phyloP scores from a whole-genome alignment of 495 filamentous ascomycete species.

The Aspergillus bridgeri region DNA sequence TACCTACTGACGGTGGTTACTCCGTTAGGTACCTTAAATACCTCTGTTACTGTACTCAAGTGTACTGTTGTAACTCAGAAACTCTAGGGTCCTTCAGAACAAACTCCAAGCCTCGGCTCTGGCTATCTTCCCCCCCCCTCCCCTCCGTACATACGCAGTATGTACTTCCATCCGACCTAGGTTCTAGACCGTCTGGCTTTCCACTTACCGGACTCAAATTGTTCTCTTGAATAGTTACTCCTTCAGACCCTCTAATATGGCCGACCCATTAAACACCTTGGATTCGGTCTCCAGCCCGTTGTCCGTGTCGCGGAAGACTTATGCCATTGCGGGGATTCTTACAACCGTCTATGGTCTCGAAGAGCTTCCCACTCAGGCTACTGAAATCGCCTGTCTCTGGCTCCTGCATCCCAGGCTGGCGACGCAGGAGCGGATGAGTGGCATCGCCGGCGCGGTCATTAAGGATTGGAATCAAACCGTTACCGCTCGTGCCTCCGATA shows the following conservation, averaged over 20 bases:
- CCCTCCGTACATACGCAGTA: too few species aligned
- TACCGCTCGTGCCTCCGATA: slow-evolving; percentile 22
- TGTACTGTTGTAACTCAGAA: too few species aligned
- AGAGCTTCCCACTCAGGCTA: slow-evolving; percentile 54
- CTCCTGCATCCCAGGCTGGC: slow-evolving; percentile 76
- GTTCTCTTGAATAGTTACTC: background rate
- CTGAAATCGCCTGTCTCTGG: slow-evolving; percentile 72
- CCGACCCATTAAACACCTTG: slow-evolving; percentile 36
- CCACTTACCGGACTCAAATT: too few species aligned
- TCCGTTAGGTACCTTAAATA: too few species aligned
- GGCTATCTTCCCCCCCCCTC: too few species aligned
- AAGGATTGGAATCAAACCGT: slow-evolving; percentile 53
- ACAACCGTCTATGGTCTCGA: slow-evolving; percentile 74
- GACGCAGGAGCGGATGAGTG: slow-evolving; percentile 66
- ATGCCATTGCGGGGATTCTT: slow-evolving; percentile 71
- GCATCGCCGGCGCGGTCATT: slow-evolving; percentile 53
- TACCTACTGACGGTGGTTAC: too few species aligned
- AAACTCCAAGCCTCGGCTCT: too few species aligned
- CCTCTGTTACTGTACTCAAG: too few species aligned
- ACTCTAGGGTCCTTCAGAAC: too few species aligned
- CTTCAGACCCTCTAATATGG: too few species aligned
- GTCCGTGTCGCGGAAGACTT: slow-evolving; percentile 55
- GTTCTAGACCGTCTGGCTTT: too few species aligned
- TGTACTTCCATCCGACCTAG: too few species aligned
- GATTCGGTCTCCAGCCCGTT: slow-evolving; percentile 28